Evolutionary conservation across 148 eudicot genomes (phyloP).

Genomic region (Amaranthus palmeri): DNA sequence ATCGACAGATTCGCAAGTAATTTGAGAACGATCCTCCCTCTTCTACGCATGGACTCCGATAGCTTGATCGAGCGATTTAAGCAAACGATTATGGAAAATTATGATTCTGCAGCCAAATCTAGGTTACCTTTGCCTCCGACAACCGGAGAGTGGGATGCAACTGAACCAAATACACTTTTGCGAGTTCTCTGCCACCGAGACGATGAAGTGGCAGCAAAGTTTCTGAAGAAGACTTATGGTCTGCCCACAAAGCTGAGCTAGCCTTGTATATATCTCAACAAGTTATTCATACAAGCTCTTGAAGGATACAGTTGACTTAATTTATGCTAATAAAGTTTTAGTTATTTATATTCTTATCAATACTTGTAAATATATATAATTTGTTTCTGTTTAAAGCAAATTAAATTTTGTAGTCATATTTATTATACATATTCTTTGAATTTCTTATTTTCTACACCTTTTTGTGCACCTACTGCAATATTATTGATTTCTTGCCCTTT

Average conservation of each 20-base stretch:
- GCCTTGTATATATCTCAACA: background rate
- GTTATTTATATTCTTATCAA: conserved; percentile 11
- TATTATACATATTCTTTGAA: background rate
- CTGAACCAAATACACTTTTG: conserved; percentile 71
- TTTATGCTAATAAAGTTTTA: conserved; percentile 12
- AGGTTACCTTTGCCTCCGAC: conserved; percentile 74
- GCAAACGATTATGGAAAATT: conserved; percentile 20
- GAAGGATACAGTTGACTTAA: background rate
- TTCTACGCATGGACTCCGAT: conserved; percentile 43
- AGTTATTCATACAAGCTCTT: background rate
- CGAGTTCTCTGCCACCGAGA: conserved; percentile 72
- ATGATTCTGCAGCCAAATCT: conserved; percentile 47
- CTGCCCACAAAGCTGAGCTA: conserved; percentile 58
- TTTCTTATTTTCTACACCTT: background rate
- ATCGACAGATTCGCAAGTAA: conserved; percentile 52
- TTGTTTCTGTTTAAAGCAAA: background rate
- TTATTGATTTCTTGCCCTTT: too few relatives aligned
- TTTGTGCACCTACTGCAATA: background rate
- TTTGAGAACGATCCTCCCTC: conserved; percentile 47
- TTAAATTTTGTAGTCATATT: background rate
- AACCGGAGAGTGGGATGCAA: conserved; percentile 65
- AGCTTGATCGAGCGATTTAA: conserved; percentile 62
- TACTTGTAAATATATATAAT: conserved; percentile 27
- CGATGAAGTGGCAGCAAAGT: conserved; percentile 73
- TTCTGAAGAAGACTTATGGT: conserved; percentile 68